A percentile compares a stretch with the other conserved stretches of the same genome.
phyloP scores from a whole-genome alignment of 1,284 basidiomycete genomes.

The Apiotrichum laibachii region DNA sequence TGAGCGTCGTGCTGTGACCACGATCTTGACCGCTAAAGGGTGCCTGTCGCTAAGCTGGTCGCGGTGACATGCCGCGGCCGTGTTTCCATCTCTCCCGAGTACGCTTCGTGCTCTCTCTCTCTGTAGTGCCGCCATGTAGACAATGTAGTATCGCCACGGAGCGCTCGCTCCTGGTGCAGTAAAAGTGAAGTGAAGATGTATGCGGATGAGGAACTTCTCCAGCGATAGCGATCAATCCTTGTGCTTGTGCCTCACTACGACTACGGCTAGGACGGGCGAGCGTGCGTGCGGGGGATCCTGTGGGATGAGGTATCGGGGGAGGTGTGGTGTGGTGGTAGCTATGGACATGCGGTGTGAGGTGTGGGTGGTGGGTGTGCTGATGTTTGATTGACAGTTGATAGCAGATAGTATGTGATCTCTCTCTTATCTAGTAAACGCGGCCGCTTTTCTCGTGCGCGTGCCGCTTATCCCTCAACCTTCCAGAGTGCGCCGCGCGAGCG shows the following conservation, averaged over 20 bases:
- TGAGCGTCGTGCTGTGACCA: neutral
- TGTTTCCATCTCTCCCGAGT: too few species aligned
- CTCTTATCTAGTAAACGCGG: neutral
- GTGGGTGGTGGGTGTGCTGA: neutral
- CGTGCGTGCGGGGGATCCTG: too few species aligned
- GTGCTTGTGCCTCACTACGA: too few species aligned
- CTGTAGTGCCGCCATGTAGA: neutral
- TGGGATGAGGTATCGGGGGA: too few species aligned
- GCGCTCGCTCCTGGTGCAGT: neutral
- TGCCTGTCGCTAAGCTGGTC: neutral
- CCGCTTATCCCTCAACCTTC: slow-evolving; percentile 71
- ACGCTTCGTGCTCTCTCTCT: too few species aligned
- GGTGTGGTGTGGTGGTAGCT: neutral
- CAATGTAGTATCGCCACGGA: neutral
- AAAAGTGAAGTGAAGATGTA: slow-evolving; percentile 1
- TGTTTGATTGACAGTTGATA: too few species aligned
- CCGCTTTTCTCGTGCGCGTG: neutral
- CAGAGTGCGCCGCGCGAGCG: slow-evolving; percentile 65
- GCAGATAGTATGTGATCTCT: neutral
- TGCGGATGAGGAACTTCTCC: neutral
- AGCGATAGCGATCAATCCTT: too few species aligned
- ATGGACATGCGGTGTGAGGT: neutral
- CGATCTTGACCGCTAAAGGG: neutral
- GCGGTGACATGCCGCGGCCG: too few species aligned
- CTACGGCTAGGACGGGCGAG: too few species aligned